Conservation (phyloP, 192 early-diverging fungal genomes). For the Thamnidium elegans region DNA sequence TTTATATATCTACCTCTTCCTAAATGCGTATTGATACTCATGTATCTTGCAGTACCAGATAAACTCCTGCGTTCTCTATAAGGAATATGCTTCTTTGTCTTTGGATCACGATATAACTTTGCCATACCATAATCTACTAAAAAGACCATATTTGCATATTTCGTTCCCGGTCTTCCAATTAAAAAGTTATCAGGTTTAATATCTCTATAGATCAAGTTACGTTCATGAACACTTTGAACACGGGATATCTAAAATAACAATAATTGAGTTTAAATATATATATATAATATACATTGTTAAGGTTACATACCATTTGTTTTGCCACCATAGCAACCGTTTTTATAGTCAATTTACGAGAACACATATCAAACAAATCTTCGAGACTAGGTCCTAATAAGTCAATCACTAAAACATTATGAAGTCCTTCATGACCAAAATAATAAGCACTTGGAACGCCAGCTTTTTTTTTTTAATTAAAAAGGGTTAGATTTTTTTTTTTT, state of each 20-base stretch:
- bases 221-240: slow-evolving; percentile 90
- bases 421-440: slow-evolving; percentile 72
- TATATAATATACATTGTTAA: background rate
- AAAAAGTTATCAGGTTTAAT: slow-evolving; percentile 99
- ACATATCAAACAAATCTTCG: slow-evolving; percentile 42
- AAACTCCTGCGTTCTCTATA: slow-evolving; percentile 56
- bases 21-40: slow-evolving; percentile 81
- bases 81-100: slow-evolving; percentile 71
- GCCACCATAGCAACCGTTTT: slow-evolving; percentile 44
- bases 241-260: slow-evolving; percentile 51
- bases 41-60: slow-evolving; percentile 80
- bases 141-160: slow-evolving; percentile 55
- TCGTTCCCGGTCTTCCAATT: slow-evolving; percentile 71
- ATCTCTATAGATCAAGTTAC: slow-evolving; percentile 93
- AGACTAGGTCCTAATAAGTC: slow-evolving; percentile 53
- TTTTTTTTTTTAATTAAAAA: slow-evolving; percentile 21
- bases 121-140: slow-evolving; percentile 80
- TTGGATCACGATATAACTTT: slow-evolving; percentile 72
- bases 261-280: background rate
- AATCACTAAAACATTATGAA: slow-evolving; percentile 46
- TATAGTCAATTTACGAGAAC: slow-evolving; percentile 38
- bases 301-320: slow-evolving; percentile 39
- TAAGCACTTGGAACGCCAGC: slow-evolving; percentile 88
- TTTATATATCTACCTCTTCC: slow-evolving; percentile 56
- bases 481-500: no score